These are phyloP conservation scores for Cyberlindnera subsufficiens DNA, from an alignment of 805 yeast genomes.

Conservation along the genomic window DNA sequence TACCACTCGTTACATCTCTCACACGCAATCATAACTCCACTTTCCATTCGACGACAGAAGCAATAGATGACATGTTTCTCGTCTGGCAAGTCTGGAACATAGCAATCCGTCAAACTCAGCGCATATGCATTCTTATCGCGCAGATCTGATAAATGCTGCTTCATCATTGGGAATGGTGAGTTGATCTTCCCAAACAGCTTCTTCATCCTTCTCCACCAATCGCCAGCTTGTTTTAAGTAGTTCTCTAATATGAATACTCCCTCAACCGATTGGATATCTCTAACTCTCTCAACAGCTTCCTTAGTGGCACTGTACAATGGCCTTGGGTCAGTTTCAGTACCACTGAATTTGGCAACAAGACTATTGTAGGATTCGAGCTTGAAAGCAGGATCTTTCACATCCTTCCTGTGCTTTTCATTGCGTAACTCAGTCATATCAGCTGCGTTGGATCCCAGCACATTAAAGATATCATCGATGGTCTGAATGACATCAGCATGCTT, in stretches of 20 bases:
- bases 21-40: slow-evolving; percentile 65
- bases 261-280: slow-evolving; percentile 4
- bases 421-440: not conserved
- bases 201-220: slow-evolving; percentile 32
- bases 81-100: slow-evolving; percentile 4
- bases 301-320: slow-evolving; percentile 25
- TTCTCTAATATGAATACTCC: slow-evolving; percentile 13
- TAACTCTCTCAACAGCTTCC: slow-evolving; percentile 19
- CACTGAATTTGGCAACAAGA: slow-evolving; percentile 20
- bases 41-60: slow-evolving; percentile 55
- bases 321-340: slow-evolving; percentile 27
- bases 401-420: not conserved
- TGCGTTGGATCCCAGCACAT: not conserved
- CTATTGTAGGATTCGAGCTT: slow-evolving; percentile 2
- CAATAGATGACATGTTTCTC: slow-evolving; percentile 37
- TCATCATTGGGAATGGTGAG: slow-evolving; percentile 27
- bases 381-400: slow-evolving; percentile 3
- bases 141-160: slow-evolving; percentile 21
- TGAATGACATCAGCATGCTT: slow-evolving; percentile 11
- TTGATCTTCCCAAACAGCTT: slow-evolving; percentile 30
- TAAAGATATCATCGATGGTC: slow-evolving; percentile 12
- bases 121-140: slow-evolving; percentile 17
- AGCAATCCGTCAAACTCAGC: slow-evolving; percentile 22
- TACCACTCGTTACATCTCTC: slow-evolving; percentile 70
- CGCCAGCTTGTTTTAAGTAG: slow-evolving; percentile 25